Conservation (phyloP, 2,329 filamentous ascomycete species). For the Chrysoporthe cubensis region DNA sequence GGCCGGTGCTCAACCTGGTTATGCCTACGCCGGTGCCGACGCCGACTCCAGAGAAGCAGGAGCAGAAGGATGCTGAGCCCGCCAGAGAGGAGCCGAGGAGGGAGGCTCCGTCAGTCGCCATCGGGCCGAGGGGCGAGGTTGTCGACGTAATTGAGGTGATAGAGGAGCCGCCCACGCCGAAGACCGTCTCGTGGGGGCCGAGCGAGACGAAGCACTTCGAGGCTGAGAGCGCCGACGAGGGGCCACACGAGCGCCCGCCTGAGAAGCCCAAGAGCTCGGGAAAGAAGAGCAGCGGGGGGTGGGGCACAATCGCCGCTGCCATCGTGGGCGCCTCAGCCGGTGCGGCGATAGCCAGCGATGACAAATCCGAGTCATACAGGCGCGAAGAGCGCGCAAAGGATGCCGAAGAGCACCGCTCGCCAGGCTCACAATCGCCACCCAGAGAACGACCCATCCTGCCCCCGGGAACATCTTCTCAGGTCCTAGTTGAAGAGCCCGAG, state of each 20-base stretch:
- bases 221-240: conserved; percentile 58
- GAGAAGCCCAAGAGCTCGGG: conserved; percentile 33
- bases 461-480: conserved; percentile 20
- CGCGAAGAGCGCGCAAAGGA: conserved; percentile 29
- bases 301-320: conserved; percentile 58
- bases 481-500: conserved; percentile 27
- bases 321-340: conserved; percentile 46
- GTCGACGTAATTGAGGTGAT: conserved; percentile 47
- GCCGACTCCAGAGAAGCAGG: conserved; percentile 50
- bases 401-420: conserved; percentile 21
- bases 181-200: conserved; percentile 67
- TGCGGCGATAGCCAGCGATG: conserved; percentile 30
- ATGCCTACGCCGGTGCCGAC: conserved; percentile 61
- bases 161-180: conserved; percentile 48
- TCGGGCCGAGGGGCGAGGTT: conserved; percentile 47
- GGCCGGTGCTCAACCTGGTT: conserved; percentile 64
- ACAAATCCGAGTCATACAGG: neutral
- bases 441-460: conserved; percentile 25
- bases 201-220: conserved; percentile 69
- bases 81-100: conserved; percentile 29
- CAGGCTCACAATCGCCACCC: conserved; percentile 23
- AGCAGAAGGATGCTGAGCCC: conserved; percentile 30
- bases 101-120: conserved; percentile 38
- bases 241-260: conserved; percentile 40
- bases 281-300: conserved; percentile 52